phyloP scores from a whole-genome alignment of 176 grass and related monocot species.

The Ensete glaucum region DNA sequence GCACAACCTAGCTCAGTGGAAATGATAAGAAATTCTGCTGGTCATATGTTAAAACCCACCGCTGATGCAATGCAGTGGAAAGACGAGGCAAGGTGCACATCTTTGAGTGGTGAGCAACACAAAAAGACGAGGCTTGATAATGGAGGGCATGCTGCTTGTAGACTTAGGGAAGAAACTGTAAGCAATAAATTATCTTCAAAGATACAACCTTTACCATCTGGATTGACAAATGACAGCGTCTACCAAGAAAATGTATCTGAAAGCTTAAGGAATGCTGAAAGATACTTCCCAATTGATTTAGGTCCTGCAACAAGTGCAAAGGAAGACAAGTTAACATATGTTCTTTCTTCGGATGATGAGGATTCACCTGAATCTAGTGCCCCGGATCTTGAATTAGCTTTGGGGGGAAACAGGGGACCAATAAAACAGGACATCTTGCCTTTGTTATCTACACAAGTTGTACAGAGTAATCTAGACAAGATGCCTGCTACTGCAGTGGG shows the following conservation, averaged over 20 bases:
- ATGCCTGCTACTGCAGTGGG: conserved; percentile 9
- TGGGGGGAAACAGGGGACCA: conserved; percentile 27
- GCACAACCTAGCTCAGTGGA: conserved; percentile 16
- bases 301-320: conserved; percentile 15
- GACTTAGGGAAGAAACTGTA: conserved; percentile 21
- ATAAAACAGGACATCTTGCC: conserved; percentile 26
- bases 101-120: conserved; percentile 6
- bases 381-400: conserved; percentile 40
- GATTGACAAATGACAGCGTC: conserved; percentile 28
- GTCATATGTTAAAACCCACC: conserved; percentile 13
- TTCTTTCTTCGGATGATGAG: conserved; percentile 39
- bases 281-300: conserved; percentile 35
- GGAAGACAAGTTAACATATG: conserved; percentile 16
- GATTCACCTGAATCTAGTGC: conserved; percentile 20
- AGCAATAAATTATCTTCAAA: conserved; percentile 40
- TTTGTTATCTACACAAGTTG: conserved; percentile 21
- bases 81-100: conserved; percentile 16
- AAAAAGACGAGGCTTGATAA: conserved; percentile 61
- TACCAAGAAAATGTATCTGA: conserved; percentile 28
- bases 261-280: conserved; percentile 30
- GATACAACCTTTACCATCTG: conserved; percentile 33
- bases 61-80: conserved; percentile 20
- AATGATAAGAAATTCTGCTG: neutral
- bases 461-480: conserved; percentile 24
- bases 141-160: conserved; percentile 25